Percentiles rank a stretch among this genome's conserved stretches.
These are phyloP conservation scores for Geosmithia flava DNA, from an alignment of 2,329 filamentous ascomycete species.

Conservation along the genomic window DNA sequence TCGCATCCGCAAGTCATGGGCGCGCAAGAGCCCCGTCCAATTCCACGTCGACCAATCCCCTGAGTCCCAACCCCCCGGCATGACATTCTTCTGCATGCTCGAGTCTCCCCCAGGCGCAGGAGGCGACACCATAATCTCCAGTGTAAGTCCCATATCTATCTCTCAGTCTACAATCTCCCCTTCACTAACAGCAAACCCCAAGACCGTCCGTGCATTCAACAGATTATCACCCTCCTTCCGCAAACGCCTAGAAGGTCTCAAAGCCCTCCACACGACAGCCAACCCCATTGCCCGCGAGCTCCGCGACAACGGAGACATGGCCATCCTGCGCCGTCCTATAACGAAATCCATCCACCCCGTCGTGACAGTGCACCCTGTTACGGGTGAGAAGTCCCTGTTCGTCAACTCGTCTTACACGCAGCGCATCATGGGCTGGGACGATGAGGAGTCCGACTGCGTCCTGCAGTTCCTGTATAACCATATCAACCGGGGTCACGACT, in stretches of 20 bases:
- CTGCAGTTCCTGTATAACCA: slow-evolving; percentile 51
- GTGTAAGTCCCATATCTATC: slow-evolving; percentile 12
- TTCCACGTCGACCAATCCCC: slow-evolving; percentile 30
- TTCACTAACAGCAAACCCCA: no score
- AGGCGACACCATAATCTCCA: slow-evolving; percentile 70
- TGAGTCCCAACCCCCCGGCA: slow-evolving; percentile 27
- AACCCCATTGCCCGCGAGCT: slow-evolving; percentile 41
- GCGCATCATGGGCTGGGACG: slow-evolving; percentile 64
- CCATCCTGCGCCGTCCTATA: not conserved
- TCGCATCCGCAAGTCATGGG: slow-evolving; percentile 20
- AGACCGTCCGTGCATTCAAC: slow-evolving; percentile 55
- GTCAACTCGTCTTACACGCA: slow-evolving; percentile 32
- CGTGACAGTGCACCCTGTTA: slow-evolving; percentile 62
- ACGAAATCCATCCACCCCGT: slow-evolving; percentile 54
- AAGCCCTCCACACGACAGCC: slow-evolving; percentile 62
- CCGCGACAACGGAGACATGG: not conserved
- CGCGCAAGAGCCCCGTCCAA: slow-evolving; percentile 22
- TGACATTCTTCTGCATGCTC: slow-evolving; percentile 24
- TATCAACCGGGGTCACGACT: slow-evolving; percentile 37
- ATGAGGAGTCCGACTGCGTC: slow-evolving; percentile 63
- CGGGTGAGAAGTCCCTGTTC: slow-evolving; percentile 66
- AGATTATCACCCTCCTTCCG: slow-evolving; percentile 63
- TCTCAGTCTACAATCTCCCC: no score
- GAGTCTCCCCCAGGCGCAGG: slow-evolving; percentile 23
- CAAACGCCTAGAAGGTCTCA: slow-evolving; percentile 62